Base-by-base conservation (phyloP, 2,329 filamentous ascomycete species). In the Lasiodiplodia hormozganensis region DNA sequence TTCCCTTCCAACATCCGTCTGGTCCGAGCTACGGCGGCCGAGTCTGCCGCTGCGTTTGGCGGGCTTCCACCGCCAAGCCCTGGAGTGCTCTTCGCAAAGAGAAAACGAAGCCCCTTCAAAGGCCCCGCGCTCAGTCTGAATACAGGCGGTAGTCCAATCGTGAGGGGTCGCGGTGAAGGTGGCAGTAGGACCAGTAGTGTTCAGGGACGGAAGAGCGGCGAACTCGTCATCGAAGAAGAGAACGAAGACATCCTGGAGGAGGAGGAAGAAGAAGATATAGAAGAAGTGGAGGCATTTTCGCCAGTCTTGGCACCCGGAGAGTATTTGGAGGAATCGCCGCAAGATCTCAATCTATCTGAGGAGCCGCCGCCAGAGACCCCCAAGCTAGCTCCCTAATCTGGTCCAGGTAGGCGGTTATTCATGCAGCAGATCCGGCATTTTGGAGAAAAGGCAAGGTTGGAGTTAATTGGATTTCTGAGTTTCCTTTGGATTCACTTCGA, bases 1-100 rank as follows among this genome's bases (percentile, higher is more conserved):
- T 97, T 98, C 74, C 94, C 95, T 0, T 92, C 89, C 64, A 96
- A 94, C 72, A 92, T 97, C 69, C 90, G 95, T 2, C 84, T 97
- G 14, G 92, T 95, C 1, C 88, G 94, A 36, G 89, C 85, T 16
- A 78, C 84, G 0, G 83, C 85, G 0, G 79, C 77, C 43, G 77
- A 81, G 69, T 75, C 76, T 51, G 76, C 79, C 12, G 80, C 81
- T 11, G 81, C 82, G 76, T 85, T 76, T 76, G 85, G 68, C 83
- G 83, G 5, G 5, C 85, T 86, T 0, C 89, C 86, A 28, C 89
- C 89, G 1, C 87, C 88, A 68, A 83, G 82, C 2, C 85, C 86
- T 0, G 89, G 89, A 3, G 85, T 96, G 0, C 83, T 93, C 54
- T 96, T 96, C 75, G 92, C 93, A 1, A 93, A 93, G 76, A 83